These are phyloP conservation scores for Penicillium silybi DNA, from an alignment of 495 filamentous ascomycete species.

Conservation along the genomic window DNA sequence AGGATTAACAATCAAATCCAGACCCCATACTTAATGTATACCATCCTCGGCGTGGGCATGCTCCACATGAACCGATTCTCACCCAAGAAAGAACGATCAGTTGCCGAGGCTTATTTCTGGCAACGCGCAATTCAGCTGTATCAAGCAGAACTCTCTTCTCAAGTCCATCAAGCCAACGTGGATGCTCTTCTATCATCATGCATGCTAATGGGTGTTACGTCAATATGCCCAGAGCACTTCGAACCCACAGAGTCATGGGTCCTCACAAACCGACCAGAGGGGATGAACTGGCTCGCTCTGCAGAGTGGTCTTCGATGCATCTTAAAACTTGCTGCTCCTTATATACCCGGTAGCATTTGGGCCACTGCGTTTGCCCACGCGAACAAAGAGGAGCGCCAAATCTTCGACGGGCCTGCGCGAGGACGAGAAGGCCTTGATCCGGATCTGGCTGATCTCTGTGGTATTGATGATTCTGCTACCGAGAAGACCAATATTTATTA, in stretches of 20 bases:
- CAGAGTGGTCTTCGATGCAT: constrained; percentile 37
- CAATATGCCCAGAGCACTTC: constrained; percentile 34
- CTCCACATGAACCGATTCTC: constrained; percentile 36
- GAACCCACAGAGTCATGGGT: constrained; percentile 43
- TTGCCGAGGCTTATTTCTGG: constrained; percentile 41
- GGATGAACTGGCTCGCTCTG: constrained; percentile 42
- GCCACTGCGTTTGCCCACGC: constrained; percentile 24
- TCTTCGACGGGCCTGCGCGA: constrained; percentile 18
- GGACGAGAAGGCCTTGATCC: constrained; percentile 34
- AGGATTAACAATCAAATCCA: no score
- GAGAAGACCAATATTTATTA: constrained; percentile 37
- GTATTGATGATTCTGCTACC: constrained; percentile 33
- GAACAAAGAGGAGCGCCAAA: constrained; percentile 14
- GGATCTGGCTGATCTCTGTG: constrained; percentile 34
- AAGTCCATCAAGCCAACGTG: constrained; percentile 27
- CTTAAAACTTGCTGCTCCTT: constrained; percentile 23
- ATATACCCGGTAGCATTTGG: constrained; percentile 36
- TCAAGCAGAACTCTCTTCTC: constrained; percentile 16
- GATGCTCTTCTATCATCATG: constrained; percentile 39
- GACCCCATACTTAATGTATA: constrained; percentile 43
- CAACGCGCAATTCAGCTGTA: constrained; percentile 35
- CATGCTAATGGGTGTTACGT: constrained; percentile 35
- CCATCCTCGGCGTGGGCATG: constrained; percentile 36
- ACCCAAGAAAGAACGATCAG: constrained; percentile 20
- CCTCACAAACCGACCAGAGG: constrained; percentile 25